A percentile compares a stretch with the other conserved stretches of the same genome.
These are phyloP conservation scores for Ganoderma sinense DNA, from an alignment of 1,284 basidiomycete genomes.

Conservation along the genomic window DNA sequence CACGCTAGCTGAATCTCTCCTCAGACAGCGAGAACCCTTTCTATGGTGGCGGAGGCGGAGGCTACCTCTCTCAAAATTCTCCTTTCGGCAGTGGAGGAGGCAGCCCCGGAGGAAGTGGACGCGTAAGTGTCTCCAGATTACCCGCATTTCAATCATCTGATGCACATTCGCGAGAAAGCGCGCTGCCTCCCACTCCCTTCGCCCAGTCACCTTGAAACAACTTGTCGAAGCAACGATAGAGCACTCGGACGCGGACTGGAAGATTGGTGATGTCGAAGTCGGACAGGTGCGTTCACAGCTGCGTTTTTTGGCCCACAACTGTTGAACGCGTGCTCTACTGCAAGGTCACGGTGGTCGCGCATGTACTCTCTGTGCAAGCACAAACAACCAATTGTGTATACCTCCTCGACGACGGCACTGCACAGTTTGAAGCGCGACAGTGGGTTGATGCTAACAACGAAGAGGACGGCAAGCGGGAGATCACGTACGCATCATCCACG, in stretches of 20 bases:
- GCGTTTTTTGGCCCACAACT: not conserved
- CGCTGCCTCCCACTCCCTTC: slow-evolving; percentile 67
- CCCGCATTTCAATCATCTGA: not conserved
- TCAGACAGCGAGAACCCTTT: slow-evolving; percentile 43
- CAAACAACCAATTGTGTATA: slow-evolving; percentile 89
- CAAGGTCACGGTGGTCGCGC: slow-evolving; percentile 82
- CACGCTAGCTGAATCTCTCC: not conserved
- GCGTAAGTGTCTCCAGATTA: slow-evolving; percentile 21
- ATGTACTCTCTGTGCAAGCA: slow-evolving; percentile 73
- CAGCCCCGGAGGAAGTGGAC: slow-evolving; percentile 49
- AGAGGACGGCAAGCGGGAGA: slow-evolving; percentile 54
- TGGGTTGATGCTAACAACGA: slow-evolving; percentile 83
- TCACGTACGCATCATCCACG: slow-evolving; percentile 47
- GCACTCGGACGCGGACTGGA: slow-evolving; percentile 90
- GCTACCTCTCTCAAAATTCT: slow-evolving; percentile 51
- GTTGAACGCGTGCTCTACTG: not conserved
- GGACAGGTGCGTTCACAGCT: slow-evolving; percentile 66
- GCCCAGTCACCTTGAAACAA: slow-evolving; percentile 89
- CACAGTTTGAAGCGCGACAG: slow-evolving; percentile 85
- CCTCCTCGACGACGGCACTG: slow-evolving; percentile 90
- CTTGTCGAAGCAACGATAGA: slow-evolving; percentile 80
- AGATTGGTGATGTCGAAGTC: slow-evolving; percentile 82
- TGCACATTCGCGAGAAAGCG: slow-evolving; percentile 20
- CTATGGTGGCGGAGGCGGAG: slow-evolving; percentile 46
- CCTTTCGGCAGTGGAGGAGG: slow-evolving; percentile 51